Evolutionary conservation across 768 basidiomycete species (phyloP).

Genomic region (Auricularia auricula-judae): DNA sequence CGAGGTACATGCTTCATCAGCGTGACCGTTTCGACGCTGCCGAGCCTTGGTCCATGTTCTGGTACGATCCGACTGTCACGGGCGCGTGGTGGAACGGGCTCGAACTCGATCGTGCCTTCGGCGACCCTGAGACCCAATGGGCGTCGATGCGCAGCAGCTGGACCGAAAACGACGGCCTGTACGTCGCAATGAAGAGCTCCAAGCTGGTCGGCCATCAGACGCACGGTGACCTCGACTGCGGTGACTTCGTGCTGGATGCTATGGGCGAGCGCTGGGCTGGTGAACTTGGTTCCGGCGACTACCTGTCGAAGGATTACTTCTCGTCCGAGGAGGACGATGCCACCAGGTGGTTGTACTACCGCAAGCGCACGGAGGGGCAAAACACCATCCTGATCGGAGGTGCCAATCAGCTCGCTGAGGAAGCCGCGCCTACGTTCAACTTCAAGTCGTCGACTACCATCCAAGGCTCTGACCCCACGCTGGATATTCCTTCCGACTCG

Average conservation of each 20-base stretch:
- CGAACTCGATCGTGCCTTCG: constrained; percentile 74
- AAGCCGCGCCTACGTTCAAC: constrained; percentile 44
- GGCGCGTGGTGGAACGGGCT: constrained; percentile 91
- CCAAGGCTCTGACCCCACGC: constrained; percentile 82
- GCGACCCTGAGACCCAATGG: constrained; percentile 68
- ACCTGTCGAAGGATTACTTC: constrained; percentile 72
- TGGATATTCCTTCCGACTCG: constrained; percentile 47
- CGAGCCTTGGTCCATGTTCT: constrained; percentile 69
- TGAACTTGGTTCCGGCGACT: constrained; percentile 85
- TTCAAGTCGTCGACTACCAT: constrained; percentile 41
- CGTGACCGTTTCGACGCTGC: constrained; percentile 71
- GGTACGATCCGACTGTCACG: constrained; percentile 75
- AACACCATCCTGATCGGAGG: constrained; percentile 77
- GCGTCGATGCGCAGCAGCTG: constrained; percentile 84
- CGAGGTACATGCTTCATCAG: constrained; percentile 77
- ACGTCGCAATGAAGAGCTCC: constrained; percentile 83
- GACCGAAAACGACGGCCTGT: constrained; percentile 81
- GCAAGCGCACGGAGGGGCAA: constrained; percentile 95
- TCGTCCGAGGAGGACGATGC: constrained; percentile 54
- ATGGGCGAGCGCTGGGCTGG: constrained; percentile 91
- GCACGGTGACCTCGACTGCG: constrained; percentile 88
- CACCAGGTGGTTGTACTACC: constrained; percentile 82
- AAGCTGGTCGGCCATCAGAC: constrained; percentile 76
- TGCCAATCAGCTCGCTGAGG: constrained; percentile 66
- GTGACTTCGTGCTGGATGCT: constrained; percentile 93